Conservation (phyloP, 495 filamentous ascomycete genomes). For the Aspergillus indologenus region DNA sequence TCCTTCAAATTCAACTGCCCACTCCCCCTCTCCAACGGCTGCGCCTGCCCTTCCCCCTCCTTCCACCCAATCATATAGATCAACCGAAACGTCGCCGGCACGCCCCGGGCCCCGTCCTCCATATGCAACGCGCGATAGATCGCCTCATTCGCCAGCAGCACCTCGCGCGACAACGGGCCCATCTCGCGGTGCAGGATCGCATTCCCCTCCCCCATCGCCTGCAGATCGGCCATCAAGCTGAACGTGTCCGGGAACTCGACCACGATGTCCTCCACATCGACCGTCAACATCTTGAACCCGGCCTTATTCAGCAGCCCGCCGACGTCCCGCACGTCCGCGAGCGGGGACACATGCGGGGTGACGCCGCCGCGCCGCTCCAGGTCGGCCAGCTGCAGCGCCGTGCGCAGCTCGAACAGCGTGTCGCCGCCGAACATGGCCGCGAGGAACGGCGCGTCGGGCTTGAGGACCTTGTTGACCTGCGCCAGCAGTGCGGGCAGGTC, state of each 20-base stretch:
- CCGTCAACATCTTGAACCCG: slow-evolving; percentile 92
- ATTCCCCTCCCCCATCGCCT: slow-evolving; percentile 92
- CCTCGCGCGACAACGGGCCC: slow-evolving; percentile 73
- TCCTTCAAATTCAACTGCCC: slow-evolving; percentile 82
- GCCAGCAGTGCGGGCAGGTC: slow-evolving; percentile 80
- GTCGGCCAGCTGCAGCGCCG: slow-evolving; percentile 90
- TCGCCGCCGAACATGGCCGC: slow-evolving; percentile 97
- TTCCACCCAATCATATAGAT: slow-evolving; percentile 99
- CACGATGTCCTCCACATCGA: slow-evolving; percentile 95
- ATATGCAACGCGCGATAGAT: slow-evolving; percentile 86
- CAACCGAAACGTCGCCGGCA: slow-evolving; percentile 88
- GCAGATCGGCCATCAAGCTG: slow-evolving; percentile 86
- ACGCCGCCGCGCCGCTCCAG: slow-evolving; percentile 85
- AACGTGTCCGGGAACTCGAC: slow-evolving; percentile 94
- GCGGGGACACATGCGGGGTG: slow-evolving; percentile 77
- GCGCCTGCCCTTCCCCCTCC: slow-evolving; percentile 69
- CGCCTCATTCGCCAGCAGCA: slow-evolving; percentile 80
- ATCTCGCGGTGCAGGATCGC: slow-evolving; percentile 77
- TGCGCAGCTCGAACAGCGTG: slow-evolving; percentile 89
- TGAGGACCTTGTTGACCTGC: slow-evolving; percentile 78
- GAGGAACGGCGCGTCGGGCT: slow-evolving; percentile 89
- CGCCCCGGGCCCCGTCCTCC: slow-evolving; percentile 59
- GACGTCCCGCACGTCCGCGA: slow-evolving; percentile 90
- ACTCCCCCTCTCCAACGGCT: slow-evolving; percentile 79
- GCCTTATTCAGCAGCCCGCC: slow-evolving; percentile 82